Percentiles rank a stretch among this genome's conserved stretches.
These are phyloP conservation scores for Citrullus mucosospermus DNA, from an alignment of 306 rosid species.

Conservation along the genomic window DNA sequence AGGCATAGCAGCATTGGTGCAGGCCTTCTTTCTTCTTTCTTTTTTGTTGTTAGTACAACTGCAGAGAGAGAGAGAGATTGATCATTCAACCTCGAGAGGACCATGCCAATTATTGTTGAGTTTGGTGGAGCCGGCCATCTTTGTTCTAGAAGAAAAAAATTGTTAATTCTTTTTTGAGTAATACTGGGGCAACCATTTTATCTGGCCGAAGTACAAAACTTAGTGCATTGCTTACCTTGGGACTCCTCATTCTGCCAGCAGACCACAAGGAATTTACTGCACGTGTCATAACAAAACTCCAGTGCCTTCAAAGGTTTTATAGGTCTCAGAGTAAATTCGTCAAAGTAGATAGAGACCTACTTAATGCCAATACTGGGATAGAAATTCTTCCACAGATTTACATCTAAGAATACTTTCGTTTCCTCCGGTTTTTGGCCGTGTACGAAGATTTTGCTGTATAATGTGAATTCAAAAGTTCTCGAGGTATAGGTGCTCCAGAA, in stretches of 20 bases:
- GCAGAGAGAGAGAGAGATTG: no score
- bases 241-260: background rate
- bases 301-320: background rate
- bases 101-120: no score
- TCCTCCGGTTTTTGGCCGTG: slow-evolving; percentile 25
- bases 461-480: slow-evolving; percentile 46
- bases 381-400: background rate
- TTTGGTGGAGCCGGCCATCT: no score
- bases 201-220: background rate
- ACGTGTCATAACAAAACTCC: background rate
- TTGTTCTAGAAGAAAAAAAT: background rate
- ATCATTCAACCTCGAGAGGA: no score
- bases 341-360: background rate
- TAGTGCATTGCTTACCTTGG: background rate
- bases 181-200: background rate
- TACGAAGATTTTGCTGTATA: slow-evolving; percentile 21
- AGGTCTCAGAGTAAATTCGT: background rate
- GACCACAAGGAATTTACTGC: background rate
- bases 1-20: background rate
- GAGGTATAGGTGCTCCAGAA: slow-evolving; percentile 58
- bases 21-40: background rate
- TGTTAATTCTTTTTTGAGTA: background rate
- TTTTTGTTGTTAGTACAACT: no score
- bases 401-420: slow-evolving; percentile 18
- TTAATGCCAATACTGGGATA: background rate